Conservation (phyloP, 2,329 filamentous ascomycete genomes). For the Penicillium sp. region DNA sequence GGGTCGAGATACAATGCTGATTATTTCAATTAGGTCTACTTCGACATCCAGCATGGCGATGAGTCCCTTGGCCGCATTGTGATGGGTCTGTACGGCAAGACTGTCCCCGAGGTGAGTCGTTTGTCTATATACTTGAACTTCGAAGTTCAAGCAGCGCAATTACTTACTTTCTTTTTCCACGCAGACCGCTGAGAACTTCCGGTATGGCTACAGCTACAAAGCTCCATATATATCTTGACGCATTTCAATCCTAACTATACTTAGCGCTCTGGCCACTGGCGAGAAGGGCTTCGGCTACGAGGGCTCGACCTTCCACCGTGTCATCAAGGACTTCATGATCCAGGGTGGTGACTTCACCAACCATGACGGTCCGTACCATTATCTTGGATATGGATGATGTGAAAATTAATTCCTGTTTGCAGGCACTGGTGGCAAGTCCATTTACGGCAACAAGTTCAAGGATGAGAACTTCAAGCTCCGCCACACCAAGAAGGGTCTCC, state of each 20-base stretch:
- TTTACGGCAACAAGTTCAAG: constrained; percentile 70
- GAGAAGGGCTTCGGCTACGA: constrained; percentile 72
- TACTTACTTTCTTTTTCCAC: constrained; percentile 22
- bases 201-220: constrained; percentile 45
- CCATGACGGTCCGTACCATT: constrained; percentile 57
- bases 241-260: constrained; percentile 17
- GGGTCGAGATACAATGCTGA: constrained; percentile 21
- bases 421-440: constrained; percentile 71
- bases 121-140: constrained; percentile 9
- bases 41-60: constrained; percentile 69
- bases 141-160: constrained; percentile 16
- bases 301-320: constrained; percentile 71
- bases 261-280: constrained; percentile 65
- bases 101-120: constrained; percentile 64
- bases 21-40: constrained; percentile 59
- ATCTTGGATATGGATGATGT: neutral
- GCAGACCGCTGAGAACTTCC: constrained; percentile 70
- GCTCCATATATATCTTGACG: neutral
- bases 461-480: constrained; percentile 76
- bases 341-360: constrained; percentile 72
- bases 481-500: constrained; percentile 67
- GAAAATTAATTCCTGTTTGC: constrained; percentile 18
- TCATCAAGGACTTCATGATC: constrained; percentile 75
- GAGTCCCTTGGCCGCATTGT: constrained; percentile 66
- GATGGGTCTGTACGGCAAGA: constrained; percentile 71